These are phyloP conservation scores for Acanthamoeba royreba DNA, from an alignment of 208 protist genomes.

Conservation along the genomic window DNA sequence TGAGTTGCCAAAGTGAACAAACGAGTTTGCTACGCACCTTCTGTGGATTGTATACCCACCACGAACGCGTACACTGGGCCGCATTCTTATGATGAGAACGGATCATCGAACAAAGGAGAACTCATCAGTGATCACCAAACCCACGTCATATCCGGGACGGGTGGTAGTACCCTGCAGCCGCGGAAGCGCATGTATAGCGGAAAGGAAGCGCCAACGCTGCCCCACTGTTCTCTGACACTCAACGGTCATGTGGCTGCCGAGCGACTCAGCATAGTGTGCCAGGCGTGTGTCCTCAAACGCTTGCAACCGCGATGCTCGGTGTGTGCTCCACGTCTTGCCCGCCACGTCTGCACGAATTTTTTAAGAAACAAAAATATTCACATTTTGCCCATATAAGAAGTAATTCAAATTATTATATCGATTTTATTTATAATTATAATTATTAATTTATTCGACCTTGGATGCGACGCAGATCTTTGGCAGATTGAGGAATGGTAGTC, in stretches of 20 bases:
- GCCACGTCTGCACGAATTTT: background rate
- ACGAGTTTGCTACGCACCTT: no score
- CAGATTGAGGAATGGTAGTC: background rate
- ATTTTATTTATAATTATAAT: no score
- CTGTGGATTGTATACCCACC: background rate
- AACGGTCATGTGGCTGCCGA: background rate
- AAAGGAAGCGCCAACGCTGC: background rate
- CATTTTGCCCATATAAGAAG: no score
- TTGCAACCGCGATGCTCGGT: background rate
- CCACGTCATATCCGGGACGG: no score
- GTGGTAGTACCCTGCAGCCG: background rate
- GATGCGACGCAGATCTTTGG: background rate
- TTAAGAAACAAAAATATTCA: no score
- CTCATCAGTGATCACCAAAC: no score
- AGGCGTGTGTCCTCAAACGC: background rate
- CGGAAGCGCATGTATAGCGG: background rate
- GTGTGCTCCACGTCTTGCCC: background rate
- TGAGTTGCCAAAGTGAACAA: no score
- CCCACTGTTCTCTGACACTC: background rate
- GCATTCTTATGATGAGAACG: no score
- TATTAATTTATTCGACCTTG: background rate
- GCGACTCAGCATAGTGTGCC: background rate
- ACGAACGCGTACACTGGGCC: background rate
- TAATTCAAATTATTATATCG: no score
- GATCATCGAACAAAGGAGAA: no score